Evolutionary conservation across 768 basidiomycete genomes (phyloP), one percentile per base, ranked within the genome.

Genomic region (Tylopilus rubrobrunneus): DNA sequence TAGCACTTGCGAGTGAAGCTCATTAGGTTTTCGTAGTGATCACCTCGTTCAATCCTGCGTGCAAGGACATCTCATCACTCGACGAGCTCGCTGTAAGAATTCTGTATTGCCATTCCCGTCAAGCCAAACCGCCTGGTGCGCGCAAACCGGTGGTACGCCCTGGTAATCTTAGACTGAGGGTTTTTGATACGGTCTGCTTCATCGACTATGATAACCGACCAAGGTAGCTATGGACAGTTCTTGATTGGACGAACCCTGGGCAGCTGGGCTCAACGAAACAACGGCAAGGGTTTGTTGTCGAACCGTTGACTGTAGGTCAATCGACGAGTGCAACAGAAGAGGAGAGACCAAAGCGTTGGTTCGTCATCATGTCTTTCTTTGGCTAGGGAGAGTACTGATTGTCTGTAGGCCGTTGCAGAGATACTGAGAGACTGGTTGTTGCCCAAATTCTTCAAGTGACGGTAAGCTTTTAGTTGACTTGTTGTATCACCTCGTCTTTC

Each of bases 101-200:
- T 99, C 64, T 98, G 96, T 34, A 88, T 80, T 9, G 84, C 79
- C n/a, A 78, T 81, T 8, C 90, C 93, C 0, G 94, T 97, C 43
- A 98, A 74, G 0, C 92, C 96, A 61, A 96, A 92, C 3, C 95
- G 85, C 15, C 74, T 68, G 28, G 57, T 59, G 64, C 89, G 92
- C 1, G 68, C 45, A 62, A 97, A 90, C 48, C 77, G 81, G 60
- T 96, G 74, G 15, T 86, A 84, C 0, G 92, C 87, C n/a, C 66
- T 44, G 0, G 87, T 84, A 4, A 84, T 81, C 56, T 83, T 79
- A 0, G 89, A 80, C 2, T 71, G 66, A 3, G 84, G 80, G 57
- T 93, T 95, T 72, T 98, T 98, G 62, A 96, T 78, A 3, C 85
- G 95, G 3, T 92, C 96, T 61, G 96, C 1, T 94, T 94, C 64